These are phyloP conservation scores for Senecio squalidus DNA, from an alignment of 140 eudicot species.

Conservation along the genomic window DNA sequence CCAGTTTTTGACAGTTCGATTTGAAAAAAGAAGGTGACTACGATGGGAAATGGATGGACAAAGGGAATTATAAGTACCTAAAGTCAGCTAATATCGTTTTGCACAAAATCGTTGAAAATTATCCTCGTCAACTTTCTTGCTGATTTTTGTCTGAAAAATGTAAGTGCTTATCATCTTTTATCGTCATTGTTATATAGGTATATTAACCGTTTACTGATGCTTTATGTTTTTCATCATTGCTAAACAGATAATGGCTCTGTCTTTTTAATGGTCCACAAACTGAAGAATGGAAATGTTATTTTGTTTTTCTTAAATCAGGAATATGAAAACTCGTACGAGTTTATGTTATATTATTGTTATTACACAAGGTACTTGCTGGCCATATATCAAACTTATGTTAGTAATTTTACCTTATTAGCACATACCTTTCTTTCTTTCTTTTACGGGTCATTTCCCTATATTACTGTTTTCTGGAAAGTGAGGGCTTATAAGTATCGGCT, in stretches of 20 bases:
- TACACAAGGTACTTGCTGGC: too few species aligned
- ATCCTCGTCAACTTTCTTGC: too few species aligned
- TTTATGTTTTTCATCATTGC: neutral
- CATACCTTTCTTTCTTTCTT: neutral
- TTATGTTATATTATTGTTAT: too few species aligned
- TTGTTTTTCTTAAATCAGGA: neutral
- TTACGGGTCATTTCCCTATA: neutral
- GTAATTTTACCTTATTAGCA: too few species aligned
- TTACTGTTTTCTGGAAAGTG: neutral
- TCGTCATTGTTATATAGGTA: neutral
- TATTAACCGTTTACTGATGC: neutral
- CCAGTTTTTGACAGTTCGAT: conserved; percentile 12
- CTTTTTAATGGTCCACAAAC: neutral
- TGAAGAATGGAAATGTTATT: neutral
- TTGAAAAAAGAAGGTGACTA: neutral
- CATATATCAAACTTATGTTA: too few species aligned
- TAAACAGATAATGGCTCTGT: neutral
- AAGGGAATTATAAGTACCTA: neutral
- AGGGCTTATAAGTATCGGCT: too few species aligned
- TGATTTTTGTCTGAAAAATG: neutral
- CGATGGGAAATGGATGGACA: neutral
- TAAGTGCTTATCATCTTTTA: conserved; percentile 1
- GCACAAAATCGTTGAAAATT: too few species aligned
- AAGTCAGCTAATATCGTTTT: neutral
- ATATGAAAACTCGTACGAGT: too few species aligned